These are phyloP conservation scores for Blastobotrys proliferans DNA, from an alignment of 1,139 yeast species.

Conservation along the genomic window DNA sequence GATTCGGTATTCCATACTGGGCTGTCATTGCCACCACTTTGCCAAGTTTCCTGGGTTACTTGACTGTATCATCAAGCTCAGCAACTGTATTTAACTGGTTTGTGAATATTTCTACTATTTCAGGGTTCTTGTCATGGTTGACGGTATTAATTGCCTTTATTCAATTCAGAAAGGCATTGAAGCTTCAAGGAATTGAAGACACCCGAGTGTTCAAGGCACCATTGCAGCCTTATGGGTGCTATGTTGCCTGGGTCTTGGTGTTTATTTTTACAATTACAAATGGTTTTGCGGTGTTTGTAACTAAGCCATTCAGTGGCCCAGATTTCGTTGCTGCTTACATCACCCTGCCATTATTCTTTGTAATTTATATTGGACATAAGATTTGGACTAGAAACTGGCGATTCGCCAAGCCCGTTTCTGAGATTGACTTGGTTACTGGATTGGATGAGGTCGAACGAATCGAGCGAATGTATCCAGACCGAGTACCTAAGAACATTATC, in stretches of 20 bases:
- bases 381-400: constrained; percentile 44
- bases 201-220: constrained; percentile 42
- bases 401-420: constrained; percentile 40
- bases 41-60: constrained; percentile 46
- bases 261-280: constrained; percentile 53
- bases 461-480: constrained; percentile 36
- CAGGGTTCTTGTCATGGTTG: constrained; percentile 54
- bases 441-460: constrained; percentile 49
- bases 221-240: constrained; percentile 47
- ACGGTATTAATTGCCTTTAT: constrained; percentile 46
- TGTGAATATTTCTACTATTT: constrained; percentile 50
- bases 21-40: constrained; percentile 34
- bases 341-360: constrained; percentile 45
- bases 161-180: constrained; percentile 50
- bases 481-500: constrained; percentile 36
- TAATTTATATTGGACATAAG: constrained; percentile 50
- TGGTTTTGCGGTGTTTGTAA: constrained; percentile 62
- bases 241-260: constrained; percentile 44
- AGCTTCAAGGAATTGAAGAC: constrained; percentile 24
- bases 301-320: constrained; percentile 47
- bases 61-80: constrained; percentile 36
- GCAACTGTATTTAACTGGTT: constrained; percentile 50
- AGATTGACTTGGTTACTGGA: constrained; percentile 48
- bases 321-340: constrained; percentile 51
- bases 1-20: constrained; percentile 53